Evolutionary conservation across 2,329 filamentous ascomycete genomes (phyloP), one percentile per base, ranked within the genome.

Genomic region (Fusarium transvaalense): DNA sequence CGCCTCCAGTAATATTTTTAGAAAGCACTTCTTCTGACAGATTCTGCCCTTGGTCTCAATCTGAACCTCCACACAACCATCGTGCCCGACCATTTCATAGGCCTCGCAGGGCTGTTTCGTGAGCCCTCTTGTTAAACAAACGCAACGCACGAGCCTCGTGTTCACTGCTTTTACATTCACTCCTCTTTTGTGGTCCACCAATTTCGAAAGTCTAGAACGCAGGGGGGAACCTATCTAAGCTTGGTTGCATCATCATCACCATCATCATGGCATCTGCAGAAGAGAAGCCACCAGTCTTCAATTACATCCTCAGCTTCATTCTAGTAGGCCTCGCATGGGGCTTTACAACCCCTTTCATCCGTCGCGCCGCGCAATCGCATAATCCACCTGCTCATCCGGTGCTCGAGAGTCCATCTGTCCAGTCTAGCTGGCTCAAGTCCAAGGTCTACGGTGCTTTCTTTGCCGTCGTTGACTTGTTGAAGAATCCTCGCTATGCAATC

Each of bases 281-380:
- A 25, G 72, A 70, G 45, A 76, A 81, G 25, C 86, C 86, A 25
- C 82, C 85, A 17, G 79, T 89, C 68, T 85, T 97, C 82, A 94
- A 94, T 82, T 97, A 96, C 84, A 85, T 96, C 67, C 84, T 95
- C 61, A 93, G 92, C 72, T 97, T 97, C 84, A 85, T 97, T 55
- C 88, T 97, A 62, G 94, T 98, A 71, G 94, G 94, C 54, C 83
- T 96, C 25, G 94, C 93, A 71, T 98, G 95, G 95, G 95, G 94
- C 52, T 89, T 97, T 73, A 97, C 93, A 1, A 97, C 93, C 21
- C 91, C 91, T 56, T 97, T 98, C 82, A 97, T 98, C 84, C 91
- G 94, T 25, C 88, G 88, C 66, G 95, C 95, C 12, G 94, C 95
- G 3, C 86, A 91, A 48, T 86, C 89, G 64, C 94, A 96, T 81